Base-by-base conservation (phyloP, 306 rosid genomes). In the Sphenostylis stenocarpa region DNA sequence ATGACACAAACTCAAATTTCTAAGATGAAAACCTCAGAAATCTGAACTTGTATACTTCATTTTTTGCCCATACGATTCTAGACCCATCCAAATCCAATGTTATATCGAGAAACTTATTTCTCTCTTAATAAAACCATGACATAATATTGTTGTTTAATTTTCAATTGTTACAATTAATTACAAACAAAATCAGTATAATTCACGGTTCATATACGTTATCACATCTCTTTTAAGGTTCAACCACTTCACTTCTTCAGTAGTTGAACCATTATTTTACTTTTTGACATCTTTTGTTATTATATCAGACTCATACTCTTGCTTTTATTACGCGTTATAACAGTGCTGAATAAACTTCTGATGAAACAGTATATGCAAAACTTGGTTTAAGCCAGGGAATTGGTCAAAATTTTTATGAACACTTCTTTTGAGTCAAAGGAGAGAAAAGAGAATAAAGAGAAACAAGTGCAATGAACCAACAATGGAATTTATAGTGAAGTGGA, bases 151-250 rank as follows among this genome's bases (percentile, higher is more conserved):
- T 12, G n/a, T 13, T 12, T 21, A 20, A 13, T 13, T 65, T 20
- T 65, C 2, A 17, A 24, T 24, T 6, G 17, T 15, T 64, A 43
- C 56, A 76, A 51, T 34, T 6, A 64, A 36, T 20, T 38, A 36
- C 36, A 15, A 14, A 8, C 65, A 52, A 20, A 21, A 62, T 31
- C n/a, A 44, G 72, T 33, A 75, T 13, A 36, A 39, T 26, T 39
- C 56, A 47, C 36, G 29, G 34, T 29, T 77, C 60, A 3, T 56
- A 5, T 56, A 19, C 17, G 57, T 29, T 33, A 44, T 82, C 82
- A 82, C 85, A 72, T 77, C 71, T 65, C 75, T 36, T 56, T 72
- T 65, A 69, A 82, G 67, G 77, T 57, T 67, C 83, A 82, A 77
- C 80, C 29, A 77, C 83, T 77, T 77, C 86, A 26, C 72, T 57